Base-by-base conservation (phyloP, 306 rosid genomes). In the Prosopis cineraria region DNA sequence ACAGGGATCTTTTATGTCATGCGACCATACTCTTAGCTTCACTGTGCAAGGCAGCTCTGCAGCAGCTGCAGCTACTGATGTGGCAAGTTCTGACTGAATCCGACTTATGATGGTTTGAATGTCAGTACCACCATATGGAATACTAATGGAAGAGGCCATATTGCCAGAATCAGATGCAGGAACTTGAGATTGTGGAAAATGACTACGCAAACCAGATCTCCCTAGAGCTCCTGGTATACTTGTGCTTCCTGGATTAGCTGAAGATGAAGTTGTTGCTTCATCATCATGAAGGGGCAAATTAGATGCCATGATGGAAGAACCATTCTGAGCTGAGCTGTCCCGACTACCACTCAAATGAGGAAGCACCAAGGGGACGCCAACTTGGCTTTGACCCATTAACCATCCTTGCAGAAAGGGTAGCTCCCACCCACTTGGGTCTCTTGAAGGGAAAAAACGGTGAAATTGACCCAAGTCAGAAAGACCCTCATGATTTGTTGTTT, bases 11-110 rank as follows among this genome's bases (percentile, higher is more conserved):
- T 90, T 91, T 65, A 89, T 84, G 88, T 91, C 96, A 84, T 96
- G 97, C 0, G 89, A 82, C 99, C 99, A 93, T 70, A 96, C 88
- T 80, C 96, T 87, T 65, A 96, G 91, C 91, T 93, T 96, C 84
- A 96, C 99, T 10, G 98, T 90, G 79, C 98, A 93, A 80, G 99
- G 99, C 72, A 96, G 79, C 90, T 96, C 99, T 24, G 97, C 84
- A 39, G 97, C 97, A 2, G 97, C 96, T 13, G 91, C 90, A 77
- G 99, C 95, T 78, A 89, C 80, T 58, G 97, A 89, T 53, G 91
- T 89, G 36, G 98, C 94, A 68, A 93, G 93, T 71, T 93, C 98
- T 34, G 99, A 82, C 77, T 93, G 99, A 52, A 91, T 85, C 76
- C 96, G 86, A 56, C 79, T 87, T 37, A 86, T 86, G 67, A 88